These are phyloP conservation scores for Penicillium sp. DNA, from an alignment of 2,329 filamentous ascomycete genomes.

Conservation along the genomic window DNA sequence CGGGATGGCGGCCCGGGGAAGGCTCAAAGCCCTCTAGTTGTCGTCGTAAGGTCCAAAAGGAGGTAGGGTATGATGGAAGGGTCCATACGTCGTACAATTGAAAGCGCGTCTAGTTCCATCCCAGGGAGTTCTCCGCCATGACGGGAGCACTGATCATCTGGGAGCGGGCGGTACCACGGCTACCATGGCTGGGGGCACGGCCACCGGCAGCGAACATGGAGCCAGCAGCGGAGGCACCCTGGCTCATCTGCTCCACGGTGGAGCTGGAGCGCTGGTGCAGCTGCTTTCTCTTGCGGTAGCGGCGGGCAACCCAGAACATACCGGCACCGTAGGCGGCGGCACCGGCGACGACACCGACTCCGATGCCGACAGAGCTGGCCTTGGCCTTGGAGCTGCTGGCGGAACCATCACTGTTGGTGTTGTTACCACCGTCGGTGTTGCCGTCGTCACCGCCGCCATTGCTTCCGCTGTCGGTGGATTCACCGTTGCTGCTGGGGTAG, in stretches of 20 bases:
- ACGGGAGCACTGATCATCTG: constrained; percentile 85
- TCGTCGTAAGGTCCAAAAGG: constrained; percentile 6
- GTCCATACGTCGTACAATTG: constrained; percentile 17
- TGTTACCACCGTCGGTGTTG: constrained; percentile 31
- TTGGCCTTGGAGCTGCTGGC: constrained; percentile 43
- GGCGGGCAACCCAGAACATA: constrained; percentile 89
- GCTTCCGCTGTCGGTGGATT: constrained; percentile 46
- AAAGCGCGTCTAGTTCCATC: constrained; percentile 73
- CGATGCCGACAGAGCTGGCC: constrained; percentile 64
- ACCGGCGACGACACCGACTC: constrained; percentile 73
- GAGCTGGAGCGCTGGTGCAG: constrained; percentile 77
- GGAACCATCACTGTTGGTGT: constrained; percentile 51
- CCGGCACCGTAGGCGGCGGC: constrained; percentile 87
- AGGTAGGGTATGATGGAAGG: constrained; percentile 1
- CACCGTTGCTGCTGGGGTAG: constrained; percentile 24
- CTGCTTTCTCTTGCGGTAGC: constrained; percentile 84
- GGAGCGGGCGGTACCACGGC: constrained; percentile 67
- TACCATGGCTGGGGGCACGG: constrained; percentile 58
- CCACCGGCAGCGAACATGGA: constrained; percentile 49
- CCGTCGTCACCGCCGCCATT: constrained; percentile 30
- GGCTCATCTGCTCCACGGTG: constrained; percentile 66
- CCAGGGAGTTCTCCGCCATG: constrained; percentile 90
- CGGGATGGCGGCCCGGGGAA: not conserved
- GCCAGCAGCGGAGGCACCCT: constrained; percentile 53
- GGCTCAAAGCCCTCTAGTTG: constrained; percentile 1